phyloP scores from a whole-genome alignment of 768 basidiomycete genomes.

The Hygrocybe coccinea region DNA sequence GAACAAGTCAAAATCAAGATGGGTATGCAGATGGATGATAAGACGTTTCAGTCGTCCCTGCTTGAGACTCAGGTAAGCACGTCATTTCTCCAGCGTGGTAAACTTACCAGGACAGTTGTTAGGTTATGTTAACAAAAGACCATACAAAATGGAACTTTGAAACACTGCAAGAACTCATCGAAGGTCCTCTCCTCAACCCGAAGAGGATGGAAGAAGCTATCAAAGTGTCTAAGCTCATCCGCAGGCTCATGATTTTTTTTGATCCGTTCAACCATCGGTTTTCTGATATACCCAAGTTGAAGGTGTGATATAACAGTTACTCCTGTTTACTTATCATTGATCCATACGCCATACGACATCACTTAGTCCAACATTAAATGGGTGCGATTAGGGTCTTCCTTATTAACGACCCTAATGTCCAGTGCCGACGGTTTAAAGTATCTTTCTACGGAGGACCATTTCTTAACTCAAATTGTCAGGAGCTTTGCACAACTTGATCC shows the following conservation, averaged over 20 bases:
- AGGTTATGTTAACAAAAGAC: constrained; percentile 87
- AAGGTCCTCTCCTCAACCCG: constrained; percentile 87
- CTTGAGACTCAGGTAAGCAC: constrained; percentile 69
- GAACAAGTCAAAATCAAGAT: constrained; percentile 86
- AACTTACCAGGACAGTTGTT: not conserved
- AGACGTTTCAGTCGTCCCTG: constrained; percentile 76
- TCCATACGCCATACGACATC: not conserved
- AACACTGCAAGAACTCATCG: constrained; percentile 78
- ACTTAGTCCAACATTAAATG: constrained; percentile 71
- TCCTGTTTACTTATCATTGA: not conserved
- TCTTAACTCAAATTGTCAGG: constrained; percentile 76
- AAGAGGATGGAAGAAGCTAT: constrained; percentile 94
- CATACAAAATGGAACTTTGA: constrained; percentile 92
- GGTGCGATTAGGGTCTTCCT: constrained; percentile 77
- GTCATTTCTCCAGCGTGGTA: not conserved
- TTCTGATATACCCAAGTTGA: constrained; percentile 69
- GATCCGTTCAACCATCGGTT: constrained; percentile 88
- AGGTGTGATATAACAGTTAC: constrained; percentile 37
- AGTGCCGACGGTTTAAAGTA: constrained; percentile 82
- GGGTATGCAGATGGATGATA: constrained; percentile 94
- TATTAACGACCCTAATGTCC: constrained; percentile 78
- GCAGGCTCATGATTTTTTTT: constrained; percentile 89
- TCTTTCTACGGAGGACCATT: constrained; percentile 74
- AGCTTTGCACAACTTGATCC: constrained; percentile 92
- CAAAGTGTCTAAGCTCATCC: constrained; percentile 81